Percentiles rank a stretch among this genome's conserved stretches.
Evolutionary conservation across 441 rosid genomes (phyloP).

Genomic region (Pelargonium exstipulatum): DNA sequence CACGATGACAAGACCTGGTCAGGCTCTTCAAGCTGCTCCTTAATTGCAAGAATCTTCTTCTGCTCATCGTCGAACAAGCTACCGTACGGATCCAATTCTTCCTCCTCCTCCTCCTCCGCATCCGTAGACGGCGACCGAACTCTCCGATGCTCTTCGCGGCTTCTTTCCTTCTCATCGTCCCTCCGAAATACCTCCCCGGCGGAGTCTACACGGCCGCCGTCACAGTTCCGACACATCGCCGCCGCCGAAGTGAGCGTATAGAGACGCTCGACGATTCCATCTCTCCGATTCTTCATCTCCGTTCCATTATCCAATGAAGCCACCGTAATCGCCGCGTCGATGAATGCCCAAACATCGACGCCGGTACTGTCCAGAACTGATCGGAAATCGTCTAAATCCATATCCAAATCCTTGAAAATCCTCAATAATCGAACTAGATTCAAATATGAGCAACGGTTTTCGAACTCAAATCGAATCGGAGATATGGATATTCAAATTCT

Average conservation of each 20-base stretch:
- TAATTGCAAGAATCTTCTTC: constrained; percentile 23
- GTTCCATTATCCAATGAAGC: constrained; percentile 58
- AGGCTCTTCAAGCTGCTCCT: constrained; percentile 74
- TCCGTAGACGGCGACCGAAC: too few species aligned
- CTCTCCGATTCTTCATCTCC: constrained; percentile 62
- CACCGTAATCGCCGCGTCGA: constrained; percentile 69
- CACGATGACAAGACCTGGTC: constrained; percentile 50
- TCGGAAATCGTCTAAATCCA: constrained; percentile 87
- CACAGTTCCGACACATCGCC: constrained; percentile 55
- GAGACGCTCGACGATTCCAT: constrained; percentile 68
- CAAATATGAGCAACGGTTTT: constrained; percentile 21
- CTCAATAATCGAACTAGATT: constrained; percentile 27
- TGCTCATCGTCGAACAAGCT: constrained; percentile 91
- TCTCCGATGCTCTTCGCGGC: constrained; percentile 7
- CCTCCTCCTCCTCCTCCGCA: constrained; percentile 14
- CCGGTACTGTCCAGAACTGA: constrained; percentile 60
- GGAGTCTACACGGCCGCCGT: background rate
- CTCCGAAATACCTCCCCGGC: constrained; percentile 1
- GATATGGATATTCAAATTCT: constrained; percentile 9
- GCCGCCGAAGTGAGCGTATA: constrained; percentile 50
- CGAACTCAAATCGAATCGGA: background rate
- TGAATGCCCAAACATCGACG: constrained; percentile 81
- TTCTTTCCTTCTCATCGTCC: constrained; percentile 24
- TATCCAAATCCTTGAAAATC: constrained; percentile 31
- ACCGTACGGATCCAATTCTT: constrained; percentile 58